These are phyloP conservation scores for Sarocladiaceae sp. DNA, from an alignment of 2,329 filamentous ascomycete genomes.

Conservation along the genomic window DNA sequence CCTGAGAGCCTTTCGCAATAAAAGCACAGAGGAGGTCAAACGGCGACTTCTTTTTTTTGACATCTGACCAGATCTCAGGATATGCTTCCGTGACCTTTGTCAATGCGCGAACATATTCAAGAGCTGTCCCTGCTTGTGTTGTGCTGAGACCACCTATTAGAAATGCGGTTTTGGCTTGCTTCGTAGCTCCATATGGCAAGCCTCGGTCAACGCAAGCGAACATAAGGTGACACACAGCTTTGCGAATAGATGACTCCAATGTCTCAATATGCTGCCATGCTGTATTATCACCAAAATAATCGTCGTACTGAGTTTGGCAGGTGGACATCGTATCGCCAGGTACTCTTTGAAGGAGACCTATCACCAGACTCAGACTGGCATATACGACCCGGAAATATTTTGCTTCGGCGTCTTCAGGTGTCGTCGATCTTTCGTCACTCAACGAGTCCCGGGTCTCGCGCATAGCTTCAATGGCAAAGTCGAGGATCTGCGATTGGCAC, in stretches of 20 bases:
- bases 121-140: conserved; percentile 69
- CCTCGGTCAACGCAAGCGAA: conserved; percentile 42
- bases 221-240: conserved; percentile 47
- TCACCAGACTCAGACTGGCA: conserved; percentile 50
- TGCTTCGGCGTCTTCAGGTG: conserved; percentile 75
- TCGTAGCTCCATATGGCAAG: conserved; percentile 44
- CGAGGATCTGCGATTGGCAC: conserved; percentile 75
- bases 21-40: conserved; percentile 62
- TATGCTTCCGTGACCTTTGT: conserved; percentile 59
- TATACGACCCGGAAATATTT: conserved; percentile 77
- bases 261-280: conserved; percentile 66
- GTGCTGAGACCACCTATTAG: conserved; percentile 70
- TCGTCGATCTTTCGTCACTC: conserved; percentile 85
- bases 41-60: conserved; percentile 48
- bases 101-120: conserved; percentile 66
- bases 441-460: conserved; percentile 77
- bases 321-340: conserved; percentile 52
- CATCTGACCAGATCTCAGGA: conserved; percentile 69
- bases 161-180: conserved; percentile 53
- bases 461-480: conserved; percentile 76
- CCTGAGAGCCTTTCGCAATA: conserved; percentile 79
- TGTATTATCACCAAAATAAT: conserved; percentile 60
- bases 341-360: conserved; percentile 48
- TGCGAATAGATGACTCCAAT: conserved; percentile 51
- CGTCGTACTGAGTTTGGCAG: conserved; percentile 57